Evolutionary conservation across 352 stramenopile species (phyloP).

Genomic region (Globisporangium cystogenes): DNA sequence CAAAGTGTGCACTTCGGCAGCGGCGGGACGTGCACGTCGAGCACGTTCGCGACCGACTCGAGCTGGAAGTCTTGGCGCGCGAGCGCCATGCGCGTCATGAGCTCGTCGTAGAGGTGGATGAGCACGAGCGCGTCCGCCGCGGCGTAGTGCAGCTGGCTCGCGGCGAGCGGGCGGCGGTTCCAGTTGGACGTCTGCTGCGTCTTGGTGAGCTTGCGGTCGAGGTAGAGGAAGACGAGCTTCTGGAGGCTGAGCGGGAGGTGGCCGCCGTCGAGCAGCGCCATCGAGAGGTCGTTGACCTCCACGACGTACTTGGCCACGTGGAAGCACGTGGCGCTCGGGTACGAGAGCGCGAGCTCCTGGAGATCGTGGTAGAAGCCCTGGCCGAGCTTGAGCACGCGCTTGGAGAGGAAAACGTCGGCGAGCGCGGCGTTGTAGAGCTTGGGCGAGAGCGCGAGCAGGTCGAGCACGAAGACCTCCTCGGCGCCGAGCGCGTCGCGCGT

Average conservation of each 20-base stretch:
- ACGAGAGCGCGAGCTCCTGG: conserved; percentile 49
- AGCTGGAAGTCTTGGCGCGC: conserved; percentile 29
- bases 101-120: conserved; percentile 63
- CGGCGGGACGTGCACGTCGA: conserved; percentile 45
- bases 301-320: conserved; percentile 55
- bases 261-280: conserved; percentile 33
- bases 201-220: conserved; percentile 62
- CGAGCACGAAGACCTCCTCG: conserved; percentile 72
- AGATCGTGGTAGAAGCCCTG: conserved; percentile 62
- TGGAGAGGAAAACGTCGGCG: conserved; percentile 53
- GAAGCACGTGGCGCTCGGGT: conserved; percentile 68
- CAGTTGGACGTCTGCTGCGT: conserved; percentile 81
- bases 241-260: conserved; percentile 65
- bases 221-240: conserved; percentile 72
- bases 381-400: conserved; percentile 60
- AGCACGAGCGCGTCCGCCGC: conserved; percentile 66
- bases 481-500: conserved; percentile 35
- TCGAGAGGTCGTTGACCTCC: conserved; percentile 74
- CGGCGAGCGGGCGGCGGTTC: conserved; percentile 52
- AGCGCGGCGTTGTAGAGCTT: conserved; percentile 63
- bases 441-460: conserved; percentile 45
- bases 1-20: conserved; percentile 50
- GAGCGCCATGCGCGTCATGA: conserved; percentile 29
- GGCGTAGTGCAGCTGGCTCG: conserved; percentile 61
- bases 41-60: conserved; percentile 45